Evolutionary conservation across 352 stramenopile species (phyloP).

Genomic region (Phytophthora rubi): DNA sequence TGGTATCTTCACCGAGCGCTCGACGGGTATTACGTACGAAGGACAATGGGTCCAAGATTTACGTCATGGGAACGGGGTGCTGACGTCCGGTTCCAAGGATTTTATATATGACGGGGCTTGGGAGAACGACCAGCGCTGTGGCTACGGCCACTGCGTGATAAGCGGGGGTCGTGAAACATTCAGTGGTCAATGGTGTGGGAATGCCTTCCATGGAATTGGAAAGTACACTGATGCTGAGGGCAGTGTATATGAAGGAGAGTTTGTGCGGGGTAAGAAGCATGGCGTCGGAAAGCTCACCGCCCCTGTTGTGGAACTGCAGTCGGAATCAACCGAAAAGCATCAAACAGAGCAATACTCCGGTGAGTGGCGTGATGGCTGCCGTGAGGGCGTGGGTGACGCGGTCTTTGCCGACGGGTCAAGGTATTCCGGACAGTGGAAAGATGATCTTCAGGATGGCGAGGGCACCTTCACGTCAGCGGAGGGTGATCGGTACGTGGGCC

Average conservation of each 20-base stretch:
- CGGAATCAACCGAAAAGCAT: slow-evolving; percentile 11
- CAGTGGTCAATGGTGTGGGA: slow-evolving; percentile 70
- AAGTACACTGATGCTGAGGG: slow-evolving; percentile 86
- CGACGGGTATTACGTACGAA: slow-evolving; percentile 74
- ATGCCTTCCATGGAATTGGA: slow-evolving; percentile 80
- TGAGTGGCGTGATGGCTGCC: slow-evolving; percentile 62
- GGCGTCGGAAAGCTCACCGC: slow-evolving; percentile 58
- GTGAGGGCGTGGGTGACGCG: slow-evolving; percentile 65
- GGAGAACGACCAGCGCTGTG: slow-evolving; percentile 59
- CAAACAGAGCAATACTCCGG: slow-evolving; percentile 62
- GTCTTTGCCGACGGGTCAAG: slow-evolving; percentile 58
- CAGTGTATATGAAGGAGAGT: slow-evolving; percentile 86
- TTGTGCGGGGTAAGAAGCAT: slow-evolving; percentile 74
- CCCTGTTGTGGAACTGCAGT: slow-evolving; percentile 21
- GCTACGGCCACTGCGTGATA: slow-evolving; percentile 81
- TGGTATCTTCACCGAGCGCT: slow-evolving; percentile 65
- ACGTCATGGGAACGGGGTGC: slow-evolving; percentile 66
- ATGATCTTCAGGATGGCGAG: slow-evolving; percentile 66
- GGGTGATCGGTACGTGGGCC: slow-evolving; percentile 75
- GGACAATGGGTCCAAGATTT: slow-evolving; percentile 68
- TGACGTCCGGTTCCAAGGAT: slow-evolving; percentile 75
- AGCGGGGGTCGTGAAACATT: slow-evolving; percentile 73
- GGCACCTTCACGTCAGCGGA: slow-evolving; percentile 60
- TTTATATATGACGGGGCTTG: slow-evolving; percentile 88
- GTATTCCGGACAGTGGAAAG: slow-evolving; percentile 67